Evolutionary conservation across 176 grass and related monocot genomes (phyloP).

Genomic region (Juncus inflexus): DNA sequence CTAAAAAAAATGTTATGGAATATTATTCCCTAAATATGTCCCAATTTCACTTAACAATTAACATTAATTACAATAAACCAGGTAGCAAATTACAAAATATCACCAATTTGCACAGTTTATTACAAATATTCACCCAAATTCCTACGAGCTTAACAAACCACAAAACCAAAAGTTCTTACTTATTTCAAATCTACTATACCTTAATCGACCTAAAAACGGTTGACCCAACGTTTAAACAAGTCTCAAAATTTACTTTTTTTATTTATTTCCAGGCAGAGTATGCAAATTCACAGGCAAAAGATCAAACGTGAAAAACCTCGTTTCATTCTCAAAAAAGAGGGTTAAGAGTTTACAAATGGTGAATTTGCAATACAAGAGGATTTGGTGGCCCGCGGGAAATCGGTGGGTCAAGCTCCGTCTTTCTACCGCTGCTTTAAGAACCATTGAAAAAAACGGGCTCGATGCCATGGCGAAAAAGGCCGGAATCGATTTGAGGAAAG

Average conservation of each 20-base stretch:
- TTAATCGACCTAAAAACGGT: neutral
- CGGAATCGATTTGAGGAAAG: conserved; percentile 70
- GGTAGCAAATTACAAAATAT: neutral
- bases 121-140: neutral
- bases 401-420: conserved; percentile 69
- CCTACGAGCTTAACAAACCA: neutral
- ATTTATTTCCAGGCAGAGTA: conserved; percentile 43
- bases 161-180: neutral
- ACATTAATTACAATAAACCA: neutral
- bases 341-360: conserved; percentile 93
- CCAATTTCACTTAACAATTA: neutral
- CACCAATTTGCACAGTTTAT: neutral
- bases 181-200: neutral
- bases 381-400: conserved; percentile 90
- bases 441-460: conserved; percentile 86
- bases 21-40: neutral
- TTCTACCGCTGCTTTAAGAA: conserved; percentile 79
- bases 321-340: conserved; percentile 86
- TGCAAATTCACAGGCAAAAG: conserved; percentile 80
- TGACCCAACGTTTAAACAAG: neutral
- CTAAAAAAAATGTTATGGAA: neutral
- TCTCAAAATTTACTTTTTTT: neutral
- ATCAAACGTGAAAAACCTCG: conserved; percentile 73
- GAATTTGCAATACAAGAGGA: conserved; percentile 85
- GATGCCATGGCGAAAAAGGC: conserved; percentile 85